Evolutionary conservation across 2,329 filamentous ascomycete species (phyloP), one percentile per base, ranked within the genome.

Genomic region (Cladophialophora chaetospira): DNA sequence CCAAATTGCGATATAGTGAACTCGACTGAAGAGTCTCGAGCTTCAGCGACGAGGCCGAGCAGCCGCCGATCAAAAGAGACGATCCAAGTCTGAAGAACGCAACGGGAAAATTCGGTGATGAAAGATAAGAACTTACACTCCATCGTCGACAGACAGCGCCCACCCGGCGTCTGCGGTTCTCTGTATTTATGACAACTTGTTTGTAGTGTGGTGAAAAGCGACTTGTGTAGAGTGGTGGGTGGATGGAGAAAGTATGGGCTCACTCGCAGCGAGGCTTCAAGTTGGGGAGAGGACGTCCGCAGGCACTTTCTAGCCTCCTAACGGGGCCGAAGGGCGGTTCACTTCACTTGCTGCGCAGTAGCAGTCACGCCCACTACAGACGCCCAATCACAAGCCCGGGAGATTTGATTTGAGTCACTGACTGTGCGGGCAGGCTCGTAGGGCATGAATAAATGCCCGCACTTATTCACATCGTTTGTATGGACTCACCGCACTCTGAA

Each of bases 51-150:
- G 23, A 53, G 53, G 57, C 57, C 57, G 57, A 60, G 57, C 57
- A 60, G 53, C 57, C 57, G 53, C 57, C 57, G 44, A 55, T 40
- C 40, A 53, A 17, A 48, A 19, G 17, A 38, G 23, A 26, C 6
- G 29, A 33, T 25, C 23, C 42, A 23, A 38, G 38, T 35, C 17
- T 43, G 25, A 35, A 40, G 25, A 48, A 17, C n/a, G 43, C 19
- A 49, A 43, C n/a, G 38, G 40, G 19, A 29, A 31, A 26, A 17
- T 25, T 17, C 31, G 26, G 29, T 10, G 28, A 26, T 21, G 53
- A 21, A 58, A 51, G 11, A 36, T 25, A 19, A 28, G 13, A 15
- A 61, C 58, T 61, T 54, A 61, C 58, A 58, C 58, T 61, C 58
- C 58, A 61, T 61, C 47, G 40, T 42, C 23, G 43, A 19, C n/a